Percentiles rank a stretch among this genome's conserved stretches.
phyloP scores from a whole-genome alignment of 768 basidiomycete species.

The Lentinula detonsa region DNA sequence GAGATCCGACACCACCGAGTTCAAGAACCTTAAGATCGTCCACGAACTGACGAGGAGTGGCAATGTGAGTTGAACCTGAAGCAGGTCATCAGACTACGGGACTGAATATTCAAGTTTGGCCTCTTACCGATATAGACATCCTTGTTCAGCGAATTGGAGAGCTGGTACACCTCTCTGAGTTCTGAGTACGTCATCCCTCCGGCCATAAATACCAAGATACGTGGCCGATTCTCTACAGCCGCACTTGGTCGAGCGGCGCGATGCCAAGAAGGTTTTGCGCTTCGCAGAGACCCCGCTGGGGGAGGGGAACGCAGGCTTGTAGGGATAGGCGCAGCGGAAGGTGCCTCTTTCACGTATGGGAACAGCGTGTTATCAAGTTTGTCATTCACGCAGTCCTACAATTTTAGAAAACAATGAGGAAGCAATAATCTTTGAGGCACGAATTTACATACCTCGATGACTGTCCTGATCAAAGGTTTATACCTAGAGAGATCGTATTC shows the following conservation, averaged over 20 bases:
- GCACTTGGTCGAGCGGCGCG: constrained; percentile 56
- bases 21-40: constrained; percentile 87
- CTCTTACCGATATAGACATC: constrained; percentile 84
- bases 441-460: constrained; percentile 64
- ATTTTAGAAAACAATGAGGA: not conserved
- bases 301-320: constrained; percentile 47
- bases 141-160: constrained; percentile 69
- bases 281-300: constrained; percentile 73
- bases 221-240: constrained; percentile 53
- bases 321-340: constrained; percentile 41
- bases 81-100: not conserved
- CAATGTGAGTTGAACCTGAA: constrained; percentile 82
- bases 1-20: constrained; percentile 79
- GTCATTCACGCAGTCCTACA: constrained; percentile 74
- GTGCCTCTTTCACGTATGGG: constrained; percentile 85
- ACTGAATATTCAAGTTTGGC: not conserved
- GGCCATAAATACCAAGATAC: constrained; percentile 84
- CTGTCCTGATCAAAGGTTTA: constrained; percentile 73
- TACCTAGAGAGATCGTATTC: constrained; percentile 96
- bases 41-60: constrained; percentile 79
- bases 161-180: constrained; percentile 79
- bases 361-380: constrained; percentile 76
- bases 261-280: constrained; percentile 88
- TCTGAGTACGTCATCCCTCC: constrained; percentile 98
- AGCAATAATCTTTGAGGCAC: not conserved